These are phyloP conservation scores for Irpex sp. DNA, from an alignment of 1,284 basidiomycete species.

Conservation along the genomic window DNA sequence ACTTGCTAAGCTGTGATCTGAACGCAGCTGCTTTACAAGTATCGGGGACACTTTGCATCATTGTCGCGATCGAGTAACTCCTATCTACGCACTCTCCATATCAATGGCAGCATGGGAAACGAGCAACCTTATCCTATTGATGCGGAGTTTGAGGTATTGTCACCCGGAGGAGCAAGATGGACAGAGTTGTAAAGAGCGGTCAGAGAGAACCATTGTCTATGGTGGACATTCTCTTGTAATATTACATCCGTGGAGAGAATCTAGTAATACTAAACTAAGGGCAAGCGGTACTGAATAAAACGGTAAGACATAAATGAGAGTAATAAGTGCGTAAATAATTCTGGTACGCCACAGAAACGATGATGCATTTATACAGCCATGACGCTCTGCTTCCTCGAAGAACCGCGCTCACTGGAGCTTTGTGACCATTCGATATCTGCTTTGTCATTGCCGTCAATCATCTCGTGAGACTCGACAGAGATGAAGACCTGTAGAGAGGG, in stretches of 20 bases:
- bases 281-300: too few species aligned
- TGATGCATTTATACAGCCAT: background rate
- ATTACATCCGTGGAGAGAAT: background rate
- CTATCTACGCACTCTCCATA: too few species aligned
- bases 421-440: conserved; percentile 6
- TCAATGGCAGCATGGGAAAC: too few species aligned
- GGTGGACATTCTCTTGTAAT: background rate
- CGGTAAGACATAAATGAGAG: background rate
- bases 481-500: conserved; percentile 25
- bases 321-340: background rate
- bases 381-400: background rate
- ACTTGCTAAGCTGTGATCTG: background rate
- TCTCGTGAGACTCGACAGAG: conserved; percentile 29
- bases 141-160: too few species aligned
- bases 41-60: background rate
- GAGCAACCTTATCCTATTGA: too few species aligned
- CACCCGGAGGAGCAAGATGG: background rate
- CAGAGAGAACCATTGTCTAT: background rate
- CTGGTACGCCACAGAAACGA: too few species aligned
- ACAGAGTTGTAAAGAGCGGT: background rate
- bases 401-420: background rate
- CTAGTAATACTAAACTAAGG: background rate
- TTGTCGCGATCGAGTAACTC: too few species aligned
- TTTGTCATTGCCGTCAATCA: conserved; percentile 19
- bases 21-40: background rate